A percentile compares a stretch with the other conserved stretches of the same genome.
These are phyloP conservation scores for Kewa caespitosa DNA, from an alignment of 179 eudicot genomes.

Conservation along the genomic window DNA sequence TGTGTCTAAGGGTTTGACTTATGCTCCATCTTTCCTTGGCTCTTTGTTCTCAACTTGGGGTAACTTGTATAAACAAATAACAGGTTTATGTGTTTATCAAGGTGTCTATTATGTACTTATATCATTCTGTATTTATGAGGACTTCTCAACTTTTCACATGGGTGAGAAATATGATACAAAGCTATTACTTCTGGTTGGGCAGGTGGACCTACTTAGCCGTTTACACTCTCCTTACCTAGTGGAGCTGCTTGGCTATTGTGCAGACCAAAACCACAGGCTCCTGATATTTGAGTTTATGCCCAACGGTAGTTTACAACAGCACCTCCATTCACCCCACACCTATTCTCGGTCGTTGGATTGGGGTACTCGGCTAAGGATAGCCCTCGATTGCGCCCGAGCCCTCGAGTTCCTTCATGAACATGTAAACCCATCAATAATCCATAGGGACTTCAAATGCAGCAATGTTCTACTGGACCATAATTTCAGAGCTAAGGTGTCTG, in stretches of 20 bases:
- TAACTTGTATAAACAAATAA: slow-evolving; percentile 8
- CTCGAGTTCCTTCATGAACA: slow-evolving; percentile 90
- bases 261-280: slow-evolving; percentile 83
- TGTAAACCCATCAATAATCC: slow-evolving; percentile 70
- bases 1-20: slow-evolving; percentile 20
- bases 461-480: slow-evolving; percentile 71
- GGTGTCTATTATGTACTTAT: slow-evolving; percentile 21
- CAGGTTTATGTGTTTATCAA: slow-evolving; percentile 19
- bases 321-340: slow-evolving; percentile 48
- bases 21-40: slow-evolving; percentile 23
- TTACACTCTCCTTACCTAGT: slow-evolving; percentile 71
- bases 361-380: slow-evolving; percentile 70
- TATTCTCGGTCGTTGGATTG: slow-evolving; percentile 56
- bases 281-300: slow-evolving; percentile 83
- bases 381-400: slow-evolving; percentile 89
- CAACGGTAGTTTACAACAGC: slow-evolving; percentile 69
- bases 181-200: slow-evolving; percentile 24
- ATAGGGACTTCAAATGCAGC: slow-evolving; percentile 82
- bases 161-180: slow-evolving; percentile 17
- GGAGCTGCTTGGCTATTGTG: slow-evolving; percentile 87
- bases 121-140: slow-evolving; percentile 31
- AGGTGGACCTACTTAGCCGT: slow-evolving; percentile 95
- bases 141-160: slow-evolving; percentile 30
- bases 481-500: slow-evolving; percentile 80
- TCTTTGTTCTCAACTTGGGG: slow-evolving; percentile 17